These are phyloP conservation scores for Trichoderma brevicompactum DNA, from an alignment of 2,329 filamentous ascomycete genomes.

Conservation along the genomic window DNA sequence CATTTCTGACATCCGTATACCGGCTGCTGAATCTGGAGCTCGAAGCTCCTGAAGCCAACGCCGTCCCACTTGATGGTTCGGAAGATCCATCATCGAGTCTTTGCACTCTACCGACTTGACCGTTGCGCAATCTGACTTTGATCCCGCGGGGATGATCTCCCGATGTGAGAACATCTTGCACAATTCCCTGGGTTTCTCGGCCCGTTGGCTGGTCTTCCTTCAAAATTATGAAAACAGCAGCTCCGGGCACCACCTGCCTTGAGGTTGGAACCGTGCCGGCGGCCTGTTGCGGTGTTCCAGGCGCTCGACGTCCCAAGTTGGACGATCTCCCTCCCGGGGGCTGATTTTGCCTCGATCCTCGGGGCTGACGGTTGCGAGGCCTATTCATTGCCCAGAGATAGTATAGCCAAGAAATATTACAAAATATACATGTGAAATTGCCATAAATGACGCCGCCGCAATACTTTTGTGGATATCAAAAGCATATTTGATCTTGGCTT, in stretches of 20 bases:
- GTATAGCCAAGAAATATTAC: background rate
- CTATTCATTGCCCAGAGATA: constrained; percentile 38
- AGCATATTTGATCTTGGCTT: background rate
- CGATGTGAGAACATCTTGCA: constrained; percentile 70
- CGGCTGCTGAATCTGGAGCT: constrained; percentile 38
- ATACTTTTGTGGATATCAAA: background rate
- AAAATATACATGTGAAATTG: too few relatives aligned
- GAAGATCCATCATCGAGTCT: constrained; percentile 49
- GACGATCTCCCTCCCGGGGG: constrained; percentile 22
- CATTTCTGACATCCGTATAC: constrained; percentile 43
- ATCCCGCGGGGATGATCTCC: constrained; percentile 79
- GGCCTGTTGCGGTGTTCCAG: constrained; percentile 43
- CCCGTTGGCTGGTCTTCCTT: constrained; percentile 79
- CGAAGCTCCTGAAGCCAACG: background rate
- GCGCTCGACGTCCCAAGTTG: constrained; percentile 28
- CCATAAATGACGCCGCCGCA: background rate
- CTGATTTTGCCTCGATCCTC: constrained; percentile 34
- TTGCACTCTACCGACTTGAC: constrained; percentile 75
- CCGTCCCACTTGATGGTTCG: constrained; percentile 15
- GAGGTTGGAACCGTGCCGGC: constrained; percentile 51
- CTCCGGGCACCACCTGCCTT: constrained; percentile 62
- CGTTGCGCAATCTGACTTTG: constrained; percentile 74
- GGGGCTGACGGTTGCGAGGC: constrained; percentile 42
- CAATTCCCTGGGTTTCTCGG: constrained; percentile 67
- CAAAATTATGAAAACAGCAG: constrained; percentile 71